phyloP scores from a whole-genome alignment of 495 filamentous ascomycete species.

The Aspergillus bertholletiae region DNA sequence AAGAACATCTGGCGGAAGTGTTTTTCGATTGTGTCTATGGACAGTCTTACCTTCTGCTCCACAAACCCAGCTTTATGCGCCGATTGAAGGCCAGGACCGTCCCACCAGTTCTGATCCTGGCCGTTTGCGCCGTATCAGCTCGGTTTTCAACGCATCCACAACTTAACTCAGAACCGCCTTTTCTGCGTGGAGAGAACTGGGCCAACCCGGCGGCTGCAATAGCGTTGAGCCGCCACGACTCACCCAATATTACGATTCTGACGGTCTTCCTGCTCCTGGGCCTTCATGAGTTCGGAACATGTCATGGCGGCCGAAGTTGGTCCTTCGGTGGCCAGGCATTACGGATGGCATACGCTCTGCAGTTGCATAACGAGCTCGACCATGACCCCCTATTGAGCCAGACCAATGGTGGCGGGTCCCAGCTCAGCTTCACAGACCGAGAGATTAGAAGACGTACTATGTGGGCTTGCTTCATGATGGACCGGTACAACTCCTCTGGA shows the following conservation, averaged over 20 bases:
- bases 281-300: conserved; percentile 94
- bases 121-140: conserved; percentile 89
- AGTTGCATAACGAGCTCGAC: conserved; percentile 91
- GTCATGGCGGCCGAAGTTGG: conserved; percentile 94
- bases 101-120: conserved; percentile 84
- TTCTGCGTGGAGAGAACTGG: conserved; percentile 89
- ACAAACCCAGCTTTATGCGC: conserved; percentile 95
- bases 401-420: conserved; percentile 54
- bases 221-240: conserved; percentile 80
- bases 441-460: conserved; percentile 91
- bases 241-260: conserved; percentile 92
- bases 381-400: conserved; percentile 67
- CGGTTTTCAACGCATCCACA: conserved; percentile 95
- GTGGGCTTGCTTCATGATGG: conserved; percentile 98
- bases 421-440: conserved; percentile 84
- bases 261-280: conserved; percentile 85
- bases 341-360: conserved; percentile 93
- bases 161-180: conserved; percentile 76
- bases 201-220: conserved; percentile 81
- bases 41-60: conserved; percentile 90
- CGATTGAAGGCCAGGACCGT: conserved; percentile 64
- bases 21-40: conserved; percentile 97
- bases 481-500: conserved; percentile 93
- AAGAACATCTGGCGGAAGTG: conserved; percentile 90
- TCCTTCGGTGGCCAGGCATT: conserved; percentile 91